Percentiles rank a stretch among this genome's conserved stretches.
phyloP scores from a whole-genome alignment of 495 filamentous ascomycete genomes.

The Ascobolus immersus region DNA sequence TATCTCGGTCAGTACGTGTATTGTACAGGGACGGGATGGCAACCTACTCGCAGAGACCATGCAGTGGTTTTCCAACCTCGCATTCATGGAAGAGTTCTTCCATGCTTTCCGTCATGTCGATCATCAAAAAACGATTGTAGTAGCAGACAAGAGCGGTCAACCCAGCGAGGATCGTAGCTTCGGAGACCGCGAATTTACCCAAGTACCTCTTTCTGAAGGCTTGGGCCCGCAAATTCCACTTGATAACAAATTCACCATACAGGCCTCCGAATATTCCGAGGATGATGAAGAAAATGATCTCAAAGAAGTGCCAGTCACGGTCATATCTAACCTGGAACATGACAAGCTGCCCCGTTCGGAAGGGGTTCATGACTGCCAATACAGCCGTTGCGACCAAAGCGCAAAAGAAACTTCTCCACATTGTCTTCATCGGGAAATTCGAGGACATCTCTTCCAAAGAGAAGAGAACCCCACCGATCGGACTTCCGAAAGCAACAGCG shows the following conservation, averaged over 20 bases:
- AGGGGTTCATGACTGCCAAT: conserved; percentile 84
- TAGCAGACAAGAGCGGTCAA: conserved; percentile 79
- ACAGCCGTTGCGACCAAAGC: conserved; percentile 88
- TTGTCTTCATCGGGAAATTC: conserved; percentile 87
- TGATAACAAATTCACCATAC: conserved; percentile 93
- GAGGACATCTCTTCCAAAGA: conserved; percentile 98
- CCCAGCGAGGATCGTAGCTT: conserved; percentile 59
- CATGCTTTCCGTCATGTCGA: conserved; percentile 99
- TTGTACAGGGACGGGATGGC: not conserved
- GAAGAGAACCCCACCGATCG: conserved; percentile 89
- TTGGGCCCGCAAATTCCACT: conserved; percentile 82
- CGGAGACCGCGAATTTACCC: conserved; percentile 57
- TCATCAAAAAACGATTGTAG: conserved; percentile 81
- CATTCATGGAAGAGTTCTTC: conserved; percentile 91
- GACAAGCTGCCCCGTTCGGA: conserved; percentile 91
- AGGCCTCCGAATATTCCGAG: conserved; percentile 83
- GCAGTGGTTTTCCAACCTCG: conserved; percentile 74
- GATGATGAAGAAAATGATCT: conserved; percentile 74
- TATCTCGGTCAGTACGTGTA: conserved; percentile 11
- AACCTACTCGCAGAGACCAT: conserved; percentile 56
- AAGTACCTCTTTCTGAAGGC: conserved; percentile 91
- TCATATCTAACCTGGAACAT: conserved; percentile 98
- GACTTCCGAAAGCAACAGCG: conserved; percentile 88
- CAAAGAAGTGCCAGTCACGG: conserved; percentile 92
- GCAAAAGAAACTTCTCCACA: conserved; percentile 97